Conservation (phyloP, 2,329 filamentous ascomycete genomes). For the Fusarium begoniae region DNA sequence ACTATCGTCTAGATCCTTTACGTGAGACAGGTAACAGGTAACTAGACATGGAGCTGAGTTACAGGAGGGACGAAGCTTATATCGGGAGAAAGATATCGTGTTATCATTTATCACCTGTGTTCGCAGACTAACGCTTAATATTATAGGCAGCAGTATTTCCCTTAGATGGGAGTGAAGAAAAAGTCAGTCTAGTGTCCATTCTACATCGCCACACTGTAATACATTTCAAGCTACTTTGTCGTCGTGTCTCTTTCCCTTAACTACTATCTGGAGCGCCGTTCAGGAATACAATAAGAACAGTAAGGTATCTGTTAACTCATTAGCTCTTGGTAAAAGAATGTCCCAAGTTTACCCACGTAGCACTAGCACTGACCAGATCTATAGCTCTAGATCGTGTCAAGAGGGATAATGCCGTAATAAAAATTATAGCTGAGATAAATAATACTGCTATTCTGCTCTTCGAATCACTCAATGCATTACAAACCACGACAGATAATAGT, state of each 20-base stretch:
- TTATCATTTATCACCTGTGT: too few relatives aligned
- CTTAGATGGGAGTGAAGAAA: not conserved
- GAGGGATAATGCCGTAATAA: not conserved
- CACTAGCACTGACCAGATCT: not conserved
- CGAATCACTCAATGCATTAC: not conserved
- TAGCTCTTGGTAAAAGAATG: accelerated
- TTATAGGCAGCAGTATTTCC: too few relatives aligned
- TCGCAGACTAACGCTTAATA: too few relatives aligned
- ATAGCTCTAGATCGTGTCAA: not conserved
- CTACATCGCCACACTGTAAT: too few relatives aligned
- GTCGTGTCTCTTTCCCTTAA: accelerated
- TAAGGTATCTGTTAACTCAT: not conserved
- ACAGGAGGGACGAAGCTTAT: too few relatives aligned
- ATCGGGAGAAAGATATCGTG: too few relatives aligned
- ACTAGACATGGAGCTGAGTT: not conserved
- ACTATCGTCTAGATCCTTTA: too few relatives aligned
- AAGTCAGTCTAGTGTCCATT: too few relatives aligned
- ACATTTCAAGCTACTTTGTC: not conserved
- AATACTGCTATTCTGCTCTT: not conserved
- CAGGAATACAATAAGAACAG: not conserved
- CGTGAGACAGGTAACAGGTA: too few relatives aligned
- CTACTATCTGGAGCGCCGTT: not conserved
- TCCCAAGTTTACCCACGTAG: not conserved
- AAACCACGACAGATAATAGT: not conserved
- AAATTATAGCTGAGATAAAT: not conserved